Conservation (phyloP, 768 basidiomycete genomes). For the Tulasnella sp. region DNA sequence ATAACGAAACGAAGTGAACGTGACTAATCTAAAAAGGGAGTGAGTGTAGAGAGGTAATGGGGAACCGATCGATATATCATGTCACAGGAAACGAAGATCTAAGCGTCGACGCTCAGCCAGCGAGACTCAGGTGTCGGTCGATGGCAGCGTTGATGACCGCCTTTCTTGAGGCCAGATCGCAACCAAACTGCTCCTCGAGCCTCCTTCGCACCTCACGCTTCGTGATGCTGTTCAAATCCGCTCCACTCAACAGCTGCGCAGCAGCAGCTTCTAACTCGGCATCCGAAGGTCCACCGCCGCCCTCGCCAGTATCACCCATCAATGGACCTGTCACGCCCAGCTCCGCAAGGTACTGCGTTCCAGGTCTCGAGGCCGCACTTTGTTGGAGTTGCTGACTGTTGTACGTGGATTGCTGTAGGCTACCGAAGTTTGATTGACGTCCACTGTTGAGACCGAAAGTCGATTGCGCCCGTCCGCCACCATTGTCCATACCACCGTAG, state of each 20-base stretch:
- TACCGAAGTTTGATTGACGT: conserved; percentile 11
- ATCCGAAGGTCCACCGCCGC: conserved; percentile 40
- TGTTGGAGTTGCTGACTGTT: background rate
- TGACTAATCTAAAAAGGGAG: no score
- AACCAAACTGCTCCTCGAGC: conserved; percentile 69
- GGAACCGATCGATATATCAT: no score
- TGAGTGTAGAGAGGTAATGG: no score
- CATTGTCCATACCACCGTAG: background rate
- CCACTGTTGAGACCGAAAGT: no score
- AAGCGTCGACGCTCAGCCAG: background rate
- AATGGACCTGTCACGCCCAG: conserved; percentile 30
- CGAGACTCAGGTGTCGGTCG: conserved; percentile 34
- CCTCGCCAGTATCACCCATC: conserved; percentile 17
- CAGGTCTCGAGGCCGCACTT: conserved; percentile 56
- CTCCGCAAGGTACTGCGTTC: conserved; percentile 62
- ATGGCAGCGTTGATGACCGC: conserved; percentile 66
- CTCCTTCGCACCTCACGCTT: conserved; percentile 82
- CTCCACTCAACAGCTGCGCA: conserved; percentile 57
- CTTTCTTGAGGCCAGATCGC: conserved; percentile 60
- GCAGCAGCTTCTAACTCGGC: conserved; percentile 66
- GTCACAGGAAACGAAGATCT: no score
- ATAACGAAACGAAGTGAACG: no score
- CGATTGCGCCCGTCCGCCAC: conserved; percentile 42
- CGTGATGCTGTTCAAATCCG: conserved; percentile 83
- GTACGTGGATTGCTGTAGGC: conserved; percentile 16